Evolutionary conservation across 2,329 filamentous ascomycete genomes (phyloP).

Genomic region (Pezicula carpinea): DNA sequence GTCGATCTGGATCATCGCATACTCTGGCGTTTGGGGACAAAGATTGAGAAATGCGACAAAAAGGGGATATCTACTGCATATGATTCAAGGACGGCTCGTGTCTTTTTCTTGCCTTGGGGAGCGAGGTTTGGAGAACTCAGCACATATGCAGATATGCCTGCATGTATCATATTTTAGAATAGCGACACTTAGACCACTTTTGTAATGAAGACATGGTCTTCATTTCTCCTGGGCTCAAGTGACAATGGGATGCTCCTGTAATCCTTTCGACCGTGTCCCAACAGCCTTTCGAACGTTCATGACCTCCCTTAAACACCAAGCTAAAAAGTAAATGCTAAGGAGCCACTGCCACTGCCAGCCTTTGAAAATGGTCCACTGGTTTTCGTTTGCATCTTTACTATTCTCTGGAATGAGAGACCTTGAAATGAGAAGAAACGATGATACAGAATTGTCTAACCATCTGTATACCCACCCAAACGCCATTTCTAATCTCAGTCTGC

Average conservation of each 20-base stretch:
- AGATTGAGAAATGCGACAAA: slow-evolving; percentile 3
- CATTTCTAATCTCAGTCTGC: neutral
- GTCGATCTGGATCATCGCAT: slow-evolving; percentile 1
- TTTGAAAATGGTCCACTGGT: no score
- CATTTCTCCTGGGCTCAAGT: no score
- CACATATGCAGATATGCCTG: neutral
- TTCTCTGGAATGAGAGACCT: neutral
- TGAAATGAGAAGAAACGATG: slow-evolving; percentile 1
- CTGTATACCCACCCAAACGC: neutral
- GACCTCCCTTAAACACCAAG: no score
- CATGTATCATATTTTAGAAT: slow-evolving; percentile 6
- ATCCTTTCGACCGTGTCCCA: no score
- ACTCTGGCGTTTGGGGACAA: neutral
- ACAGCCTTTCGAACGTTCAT: no score
- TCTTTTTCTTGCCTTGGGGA: no score
- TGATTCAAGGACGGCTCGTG: neutral
- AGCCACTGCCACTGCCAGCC: no score
- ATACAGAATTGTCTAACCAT: neutral
- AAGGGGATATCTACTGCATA: slow-evolving; percentile 11
- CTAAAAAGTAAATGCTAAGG: no score
- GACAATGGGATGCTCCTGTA: no score
- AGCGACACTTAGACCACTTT: neutral
- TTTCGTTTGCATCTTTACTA: no score
- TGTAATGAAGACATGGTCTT: no score
- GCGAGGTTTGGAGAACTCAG: neutral